Percentiles rank a stretch among this genome's conserved stretches.
Evolutionary conservation across 2,329 filamentous ascomycete genomes (phyloP).

Genomic region (Rosellinia necatrix): DNA sequence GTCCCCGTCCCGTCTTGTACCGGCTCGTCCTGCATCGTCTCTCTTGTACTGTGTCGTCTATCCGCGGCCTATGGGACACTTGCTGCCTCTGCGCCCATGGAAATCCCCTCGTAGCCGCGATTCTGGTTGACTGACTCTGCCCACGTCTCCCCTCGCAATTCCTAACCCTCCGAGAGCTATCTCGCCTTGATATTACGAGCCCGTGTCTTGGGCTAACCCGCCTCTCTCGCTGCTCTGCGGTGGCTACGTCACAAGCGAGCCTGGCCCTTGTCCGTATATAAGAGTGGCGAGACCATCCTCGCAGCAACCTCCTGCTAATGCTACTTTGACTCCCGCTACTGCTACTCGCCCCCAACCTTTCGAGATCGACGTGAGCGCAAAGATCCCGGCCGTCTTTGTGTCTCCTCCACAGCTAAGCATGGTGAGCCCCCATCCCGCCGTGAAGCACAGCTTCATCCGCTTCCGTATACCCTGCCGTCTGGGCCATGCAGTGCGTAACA

Average conservation of each 20-base stretch:
- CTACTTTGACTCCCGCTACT: conserved; percentile 6
- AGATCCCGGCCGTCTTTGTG: conserved; percentile 19
- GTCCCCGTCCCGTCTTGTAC: conserved; percentile 11
- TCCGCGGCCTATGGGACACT: conserved; percentile 33
- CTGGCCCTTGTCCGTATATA: conserved; percentile 29
- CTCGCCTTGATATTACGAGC: conserved; percentile 6
- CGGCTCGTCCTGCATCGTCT: conserved; percentile 1
- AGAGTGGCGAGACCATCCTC: conserved; percentile 20
- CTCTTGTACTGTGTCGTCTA: conserved; percentile 28
- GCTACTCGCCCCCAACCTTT: neutral
- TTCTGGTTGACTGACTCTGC: conserved; percentile 20
- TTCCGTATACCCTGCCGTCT: conserved; percentile 4
- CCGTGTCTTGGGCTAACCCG: conserved; percentile 27
- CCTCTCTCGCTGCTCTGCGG: conserved; percentile 13
- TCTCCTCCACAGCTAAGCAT: conserved; percentile 28
- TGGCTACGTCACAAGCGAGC: conserved; percentile 22
- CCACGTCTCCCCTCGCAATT: conserved; percentile 9
- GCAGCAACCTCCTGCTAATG: conserved; percentile 7
- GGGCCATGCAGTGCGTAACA: conserved; percentile 13
- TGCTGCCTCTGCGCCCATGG: conserved; percentile 10
- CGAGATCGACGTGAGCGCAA: conserved; percentile 18
- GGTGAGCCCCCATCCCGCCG: conserved; percentile 23
- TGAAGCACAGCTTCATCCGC: neutral
- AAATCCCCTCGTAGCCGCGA: conserved; percentile 20
- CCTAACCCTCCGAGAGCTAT: conserved; percentile 2